Percentiles rank a stretch among this genome's conserved stretches.
Evolutionary conservation across 192 early-diverging fungal genomes (phyloP).

Genomic region (Jimgerdemannia flammicorona): DNA sequence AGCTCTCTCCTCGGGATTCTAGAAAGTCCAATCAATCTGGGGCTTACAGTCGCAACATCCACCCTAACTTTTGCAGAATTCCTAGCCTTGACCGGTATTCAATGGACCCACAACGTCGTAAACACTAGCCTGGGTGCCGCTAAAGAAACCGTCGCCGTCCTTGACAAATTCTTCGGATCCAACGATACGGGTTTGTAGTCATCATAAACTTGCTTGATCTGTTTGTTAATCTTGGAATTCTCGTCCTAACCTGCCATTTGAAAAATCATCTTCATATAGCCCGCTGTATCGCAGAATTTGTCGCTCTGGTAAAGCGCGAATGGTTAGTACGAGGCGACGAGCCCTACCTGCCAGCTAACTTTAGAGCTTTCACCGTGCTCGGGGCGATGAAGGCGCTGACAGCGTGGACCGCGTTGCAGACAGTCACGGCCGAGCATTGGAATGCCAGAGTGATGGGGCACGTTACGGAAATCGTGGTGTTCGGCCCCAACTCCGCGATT

Average conservation of each 20-base stretch:
- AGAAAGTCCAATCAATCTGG: not conserved
- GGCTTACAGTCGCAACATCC: conserved; percentile 4
- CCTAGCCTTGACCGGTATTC: conserved; percentile 2
- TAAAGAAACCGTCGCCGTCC: conserved; percentile 2
- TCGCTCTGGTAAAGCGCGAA: conserved; percentile 34
- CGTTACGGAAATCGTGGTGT: conserved; percentile 19
- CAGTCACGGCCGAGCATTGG: conserved; percentile 30
- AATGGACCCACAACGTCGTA: not conserved
- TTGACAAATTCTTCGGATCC: conserved; percentile 37
- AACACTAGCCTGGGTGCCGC: conserved; percentile 1
- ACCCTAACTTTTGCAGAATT: conserved; percentile 5
- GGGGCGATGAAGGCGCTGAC: conserved; percentile 37
- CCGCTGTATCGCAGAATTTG: conserved; percentile 36
- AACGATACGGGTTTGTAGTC: conserved; percentile 6
- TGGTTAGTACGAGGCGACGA: conserved; percentile 20
- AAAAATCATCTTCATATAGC: conserved; percentile 17
- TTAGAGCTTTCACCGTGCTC: conserved; percentile 23
- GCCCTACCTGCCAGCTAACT: conserved; percentile 1
- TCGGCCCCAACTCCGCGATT: conserved; percentile 27
- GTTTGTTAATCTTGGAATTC: not conserved
- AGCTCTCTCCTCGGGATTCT: not conserved
- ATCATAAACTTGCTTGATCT: not conserved
- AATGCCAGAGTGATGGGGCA: conserved; percentile 19
- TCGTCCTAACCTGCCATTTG: conserved; percentile 4
- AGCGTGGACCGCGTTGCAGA: conserved; percentile 41